Evolutionary conservation across 1,139 yeast species (phyloP).

Genomic region (Yamadazyma triangularis): DNA sequence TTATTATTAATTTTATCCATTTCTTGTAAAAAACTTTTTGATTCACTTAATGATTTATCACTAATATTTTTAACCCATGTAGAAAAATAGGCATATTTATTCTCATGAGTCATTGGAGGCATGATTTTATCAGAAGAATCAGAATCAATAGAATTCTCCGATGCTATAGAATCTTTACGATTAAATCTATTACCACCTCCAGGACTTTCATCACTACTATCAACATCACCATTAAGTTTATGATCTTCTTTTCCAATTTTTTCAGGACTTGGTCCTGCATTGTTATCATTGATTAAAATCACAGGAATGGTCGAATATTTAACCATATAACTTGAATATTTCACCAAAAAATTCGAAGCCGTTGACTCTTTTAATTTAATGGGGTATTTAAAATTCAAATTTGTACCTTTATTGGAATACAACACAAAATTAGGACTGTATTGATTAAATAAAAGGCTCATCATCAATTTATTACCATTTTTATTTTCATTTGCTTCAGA

Average conservation of each 20-base stretch:
- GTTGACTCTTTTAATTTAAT: conserved; percentile 19
- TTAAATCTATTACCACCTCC: not conserved
- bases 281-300: conserved; percentile 31
- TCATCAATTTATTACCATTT: conserved; percentile 31
- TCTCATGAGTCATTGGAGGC: conserved; percentile 4
- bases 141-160: conserved; percentile 12
- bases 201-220: not conserved
- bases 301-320: conserved; percentile 42
- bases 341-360: conserved; percentile 24
- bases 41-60: conserved; percentile 25
- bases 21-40: conserved; percentile 18
- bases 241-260: conserved; percentile 1
- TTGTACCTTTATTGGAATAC: conserved; percentile 36
- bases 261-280: too few relatives aligned
- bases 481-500: conserved; percentile 5
- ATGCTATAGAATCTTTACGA: conserved; percentile 1
- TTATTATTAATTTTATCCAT: conserved; percentile 1
- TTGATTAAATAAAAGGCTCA: conserved; percentile 33
- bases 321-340: conserved; percentile 35
- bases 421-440: conserved; percentile 40
- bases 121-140: conserved; percentile 9
- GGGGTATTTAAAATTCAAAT: conserved; percentile 43
- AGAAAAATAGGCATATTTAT: conserved; percentile 13
- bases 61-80: conserved; percentile 24
- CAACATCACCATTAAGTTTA: not conserved